phyloP scores from a whole-genome alignment of 768 basidiomycete genomes.

The Rhodotorula babjevae region DNA sequence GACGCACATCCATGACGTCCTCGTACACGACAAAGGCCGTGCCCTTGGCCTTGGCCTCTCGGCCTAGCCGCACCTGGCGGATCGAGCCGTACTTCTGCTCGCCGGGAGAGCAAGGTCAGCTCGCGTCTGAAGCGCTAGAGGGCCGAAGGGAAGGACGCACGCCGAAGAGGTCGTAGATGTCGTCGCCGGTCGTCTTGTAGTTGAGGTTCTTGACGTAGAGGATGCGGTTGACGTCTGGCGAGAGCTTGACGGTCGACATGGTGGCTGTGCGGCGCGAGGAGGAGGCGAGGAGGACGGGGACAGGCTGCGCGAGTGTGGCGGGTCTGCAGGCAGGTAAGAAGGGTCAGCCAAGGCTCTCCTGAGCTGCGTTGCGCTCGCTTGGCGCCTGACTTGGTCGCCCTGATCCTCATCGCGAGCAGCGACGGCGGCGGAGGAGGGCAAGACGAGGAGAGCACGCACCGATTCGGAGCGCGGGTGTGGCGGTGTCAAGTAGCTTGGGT shows the following conservation, averaged over 20 bases:
- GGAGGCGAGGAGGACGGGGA: not conserved
- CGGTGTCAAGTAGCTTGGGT: no score
- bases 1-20: constrained; percentile 83
- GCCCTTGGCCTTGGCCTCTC: constrained; percentile 83
- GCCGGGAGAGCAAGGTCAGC: not conserved
- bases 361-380: no score
- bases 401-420: no score
- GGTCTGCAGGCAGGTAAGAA: no score
- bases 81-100: constrained; percentile 70
- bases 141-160: constrained; percentile 1
- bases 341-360: no score
- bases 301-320: no score
- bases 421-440: no score
- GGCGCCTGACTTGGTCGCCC: no score
- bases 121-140: no score
- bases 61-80: constrained; percentile 89
- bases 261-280: not conserved
- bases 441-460: no score
- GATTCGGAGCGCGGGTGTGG: no score
- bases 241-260: constrained; percentile 63
- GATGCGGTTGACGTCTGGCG: constrained; percentile 76
- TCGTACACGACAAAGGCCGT: constrained; percentile 96
- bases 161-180: constrained; percentile 93
- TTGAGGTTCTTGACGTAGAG: constrained; percentile 90
- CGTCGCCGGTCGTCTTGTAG: constrained; percentile 70